Conservation (phyloP, 2,329 filamentous ascomycete species). For the Claviceps africana region DNA sequence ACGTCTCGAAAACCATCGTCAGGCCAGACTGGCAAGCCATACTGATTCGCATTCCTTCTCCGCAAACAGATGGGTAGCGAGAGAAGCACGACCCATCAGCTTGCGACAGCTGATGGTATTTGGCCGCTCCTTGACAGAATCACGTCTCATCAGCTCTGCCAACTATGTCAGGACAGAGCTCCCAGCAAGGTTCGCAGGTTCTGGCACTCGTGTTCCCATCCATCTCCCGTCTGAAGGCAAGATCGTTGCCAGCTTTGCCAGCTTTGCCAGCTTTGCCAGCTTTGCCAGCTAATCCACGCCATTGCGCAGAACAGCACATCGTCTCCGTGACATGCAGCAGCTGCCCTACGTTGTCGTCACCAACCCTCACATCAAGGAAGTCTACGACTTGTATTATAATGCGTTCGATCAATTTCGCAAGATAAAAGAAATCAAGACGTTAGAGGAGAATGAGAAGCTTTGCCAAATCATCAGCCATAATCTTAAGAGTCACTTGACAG, state of each 20-base stretch:
- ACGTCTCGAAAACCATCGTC: slow-evolving; percentile 15
- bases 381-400: slow-evolving; percentile 92
- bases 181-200: slow-evolving; percentile 13
- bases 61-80: slow-evolving; percentile 67
- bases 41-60: slow-evolving; percentile 3
- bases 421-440: slow-evolving; percentile 65
- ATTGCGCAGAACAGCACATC: slow-evolving; percentile 61
- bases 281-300: background rate
- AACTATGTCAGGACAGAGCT: slow-evolving; percentile 96
- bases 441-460: slow-evolving; percentile 81
- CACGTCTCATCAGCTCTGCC: slow-evolving; percentile 78
- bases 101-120: slow-evolving; percentile 95
- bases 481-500: slow-evolving; percentile 74
- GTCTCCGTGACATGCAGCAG: slow-evolving; percentile 92
- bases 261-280: background rate
- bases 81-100: slow-evolving; percentile 88
- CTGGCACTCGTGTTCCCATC: background rate
- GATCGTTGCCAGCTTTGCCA: background rate
- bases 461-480: slow-evolving; percentile 70
- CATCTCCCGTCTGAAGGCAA: background rate
- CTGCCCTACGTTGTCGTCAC: slow-evolving; percentile 90
- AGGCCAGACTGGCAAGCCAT: background rate
- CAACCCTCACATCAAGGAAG: slow-evolving; percentile 85
- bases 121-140: slow-evolving; percentile 81
- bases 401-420: slow-evolving; percentile 89